Base-by-base conservation (phyloP, 2,329 filamentous ascomycete genomes). In the Ophiostoma sp. region DNA sequence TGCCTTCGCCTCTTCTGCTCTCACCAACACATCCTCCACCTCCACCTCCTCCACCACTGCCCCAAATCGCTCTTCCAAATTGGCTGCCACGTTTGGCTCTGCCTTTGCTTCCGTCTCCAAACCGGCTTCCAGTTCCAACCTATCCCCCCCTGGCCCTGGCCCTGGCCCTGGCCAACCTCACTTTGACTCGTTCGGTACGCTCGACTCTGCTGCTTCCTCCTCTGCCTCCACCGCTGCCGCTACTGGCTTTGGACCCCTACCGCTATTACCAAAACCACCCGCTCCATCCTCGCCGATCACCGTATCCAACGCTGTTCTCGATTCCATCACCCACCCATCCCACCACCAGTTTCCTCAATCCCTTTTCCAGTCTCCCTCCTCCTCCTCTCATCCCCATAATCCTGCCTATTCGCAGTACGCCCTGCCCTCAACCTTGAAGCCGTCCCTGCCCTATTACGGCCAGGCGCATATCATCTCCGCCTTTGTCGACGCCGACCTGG, bases 261-360 rank as follows among this genome's bases (percentile, higher is more conserved):
- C 69, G 62, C 70, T 39, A 54, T 67, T 67, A 67, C 65, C 65
- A 67, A 44, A 41, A 44, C n/a, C 35, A 44, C 70, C 71, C 60
- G 57, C 44, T 64, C 65, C 65, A 23, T 70, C 72, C 36, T 68
- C 70, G 71, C 68, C 73, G 72, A 73, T 72, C 72, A 48, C 71
- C 68, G 67, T 72, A 41, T 68, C 70, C 68, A 68, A 71, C 67
- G 68, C 72, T 60, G 60, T 68, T 15, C 70, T 69, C 36, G 67
- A 71, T 33, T 41, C 69, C 64, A 67, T 57, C 57, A 41, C 62
- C 48, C 68, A 70, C 17, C 44, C 68, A 31, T 67, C 65, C 36
- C 65, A 41, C 65, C 36, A 44, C 36, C 65, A 67, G 15, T 67
- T 67, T 48, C 65, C 65, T 17, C 10, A 41, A 27, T 67, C 65